Base-by-base conservation (phyloP, 768 basidiomycete genomes). In the Fibroporia radiculosa region DNA sequence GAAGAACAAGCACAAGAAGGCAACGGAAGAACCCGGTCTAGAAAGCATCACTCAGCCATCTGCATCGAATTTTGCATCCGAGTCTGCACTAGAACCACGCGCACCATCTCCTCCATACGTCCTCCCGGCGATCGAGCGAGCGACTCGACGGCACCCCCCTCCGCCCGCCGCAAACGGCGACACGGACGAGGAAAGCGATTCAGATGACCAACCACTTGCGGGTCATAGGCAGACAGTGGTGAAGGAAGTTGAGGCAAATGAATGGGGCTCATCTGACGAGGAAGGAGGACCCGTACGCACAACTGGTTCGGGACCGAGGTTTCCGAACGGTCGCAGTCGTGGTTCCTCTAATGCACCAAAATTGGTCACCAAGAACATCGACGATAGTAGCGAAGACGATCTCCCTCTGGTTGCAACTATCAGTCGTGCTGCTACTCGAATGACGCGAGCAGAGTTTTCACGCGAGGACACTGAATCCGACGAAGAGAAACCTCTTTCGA, bases 351-450 rank as follows among this genome's bases (percentile, higher is more conserved):
- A 12, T 14, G 40, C 31, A 31, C 62, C 53, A 18, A 58, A 54
- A 40, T 29, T 39, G 23, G 31, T 48, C 36, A 42, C 35, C 26
- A 40, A 40, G 19, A 36, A 7, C 18, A 56, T 54, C 14, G 73
- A 70, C 40, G 72, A 73, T 16, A 77, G 80, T 49, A 85, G 84
- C 49, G 88, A 88, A 42, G 88, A 91, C 51, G 88, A 92, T 63
- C 52, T 89, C 33, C 90, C 90, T 2, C 69, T 92, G 7, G 77
- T 79, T 20, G 76, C 75, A 2, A 76, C 82, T 6, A 66, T 79
- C n/a, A 66, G 69, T 44, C 74, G 75, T 27, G 77, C 71, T n/a
- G 64, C 64, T 18, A 71, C 72, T 47, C 74, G 78, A 37, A 66
- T 62, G 20, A 65, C 63, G 8, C 58, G 45, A 6, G 38, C 45